These are phyloP conservation scores for Sideroxylon spinosum DNA, from an alignment of 179 eudicot genomes.

Conservation along the genomic window DNA sequence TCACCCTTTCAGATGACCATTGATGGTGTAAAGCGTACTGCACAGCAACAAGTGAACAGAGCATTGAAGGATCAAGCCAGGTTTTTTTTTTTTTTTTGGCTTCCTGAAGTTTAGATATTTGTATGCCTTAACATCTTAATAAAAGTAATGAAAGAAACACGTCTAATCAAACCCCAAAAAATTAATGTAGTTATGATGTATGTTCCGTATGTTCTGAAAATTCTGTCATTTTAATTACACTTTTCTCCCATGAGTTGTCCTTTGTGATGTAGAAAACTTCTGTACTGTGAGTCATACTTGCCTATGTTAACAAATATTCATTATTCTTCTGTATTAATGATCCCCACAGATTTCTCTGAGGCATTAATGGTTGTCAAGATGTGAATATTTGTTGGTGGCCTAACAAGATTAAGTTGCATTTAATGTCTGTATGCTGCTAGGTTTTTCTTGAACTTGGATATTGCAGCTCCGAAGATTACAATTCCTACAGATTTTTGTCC, in stretches of 20 bases:
- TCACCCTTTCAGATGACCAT: constrained; percentile 60
- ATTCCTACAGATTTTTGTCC: constrained; percentile 89
- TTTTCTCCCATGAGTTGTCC: neutral
- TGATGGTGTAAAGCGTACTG: constrained; percentile 91
- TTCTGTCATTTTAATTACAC: neutral
- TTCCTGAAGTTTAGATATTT: neutral
- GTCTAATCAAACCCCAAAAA: neutral
- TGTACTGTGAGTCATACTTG: neutral
- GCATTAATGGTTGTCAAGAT: neutral
- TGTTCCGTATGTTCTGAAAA: neutral
- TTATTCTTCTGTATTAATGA: neutral
- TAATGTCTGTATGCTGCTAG: constrained; percentile 35
- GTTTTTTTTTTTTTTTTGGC: constrained; percentile 25
- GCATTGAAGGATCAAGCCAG: constrained; percentile 83
- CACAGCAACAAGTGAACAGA: constrained; percentile 78
- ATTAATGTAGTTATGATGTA: neutral
- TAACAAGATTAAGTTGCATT: neutral
- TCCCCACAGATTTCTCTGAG: neutral
- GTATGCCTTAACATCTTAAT: neutral
- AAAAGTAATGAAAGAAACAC: neutral
- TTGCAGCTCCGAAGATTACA: constrained; percentile 97
- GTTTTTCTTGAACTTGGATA: constrained; percentile 91
- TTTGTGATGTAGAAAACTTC: neutral
- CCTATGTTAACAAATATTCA: neutral
- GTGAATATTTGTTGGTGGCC: neutral